A percentile compares a stretch with the other conserved stretches of the same genome.
phyloP scores from a whole-genome alignment of 495 filamentous ascomycete genomes.

The Penicillium parvum region DNA sequence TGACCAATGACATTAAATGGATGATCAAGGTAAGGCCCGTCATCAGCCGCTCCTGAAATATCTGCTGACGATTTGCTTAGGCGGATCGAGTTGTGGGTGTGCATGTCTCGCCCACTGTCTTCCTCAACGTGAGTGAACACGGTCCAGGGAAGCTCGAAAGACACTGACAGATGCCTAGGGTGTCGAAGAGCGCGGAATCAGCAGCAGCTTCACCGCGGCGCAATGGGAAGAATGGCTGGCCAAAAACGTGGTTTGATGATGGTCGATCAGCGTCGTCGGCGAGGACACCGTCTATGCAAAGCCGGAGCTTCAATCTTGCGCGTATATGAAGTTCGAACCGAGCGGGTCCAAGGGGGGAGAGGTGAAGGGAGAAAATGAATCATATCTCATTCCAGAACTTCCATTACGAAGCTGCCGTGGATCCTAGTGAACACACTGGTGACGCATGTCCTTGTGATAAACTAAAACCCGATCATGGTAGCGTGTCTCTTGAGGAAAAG shows the following conservation, averaged over 20 bases:
- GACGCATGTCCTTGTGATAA: slow-evolving; percentile 20
- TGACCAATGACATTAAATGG: slow-evolving; percentile 79
- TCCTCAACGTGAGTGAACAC: slow-evolving; percentile 60
- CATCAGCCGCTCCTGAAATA: too few species aligned
- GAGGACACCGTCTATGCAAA: slow-evolving; percentile 4
- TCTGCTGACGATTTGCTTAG: too few species aligned
- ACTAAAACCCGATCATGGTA: slow-evolving; percentile 8
- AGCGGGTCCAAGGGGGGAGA: slow-evolving; percentile 9
- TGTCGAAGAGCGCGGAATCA: slow-evolving; percentile 71
- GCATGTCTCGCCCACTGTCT: slow-evolving; percentile 84
- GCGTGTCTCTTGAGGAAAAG: slow-evolving; percentile 1
- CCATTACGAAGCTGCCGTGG: slow-evolving; percentile 26
- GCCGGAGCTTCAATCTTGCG: slow-evolving; percentile 1
- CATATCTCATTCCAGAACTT: slow-evolving; percentile 33
- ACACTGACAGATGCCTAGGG: slow-evolving; percentile 46
- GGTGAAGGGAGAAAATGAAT: slow-evolving; percentile 23
- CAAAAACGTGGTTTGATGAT: slow-evolving; percentile 61
- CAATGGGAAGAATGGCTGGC: slow-evolving; percentile 85
- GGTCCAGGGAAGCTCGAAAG: background rate
- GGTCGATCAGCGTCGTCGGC: background rate
- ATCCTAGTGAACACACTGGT: slow-evolving; percentile 22
- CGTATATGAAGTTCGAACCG: slow-evolving; percentile 6
- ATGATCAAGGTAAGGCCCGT: slow-evolving; percentile 70
- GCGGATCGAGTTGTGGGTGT: slow-evolving; percentile 67
- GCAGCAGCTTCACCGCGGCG: slow-evolving; percentile 67